Percentiles rank a stretch among this genome's conserved stretches.
phyloP scores from a whole-genome alignment of 176 grass and related monocot genomes.

The Poa annua region DNA sequence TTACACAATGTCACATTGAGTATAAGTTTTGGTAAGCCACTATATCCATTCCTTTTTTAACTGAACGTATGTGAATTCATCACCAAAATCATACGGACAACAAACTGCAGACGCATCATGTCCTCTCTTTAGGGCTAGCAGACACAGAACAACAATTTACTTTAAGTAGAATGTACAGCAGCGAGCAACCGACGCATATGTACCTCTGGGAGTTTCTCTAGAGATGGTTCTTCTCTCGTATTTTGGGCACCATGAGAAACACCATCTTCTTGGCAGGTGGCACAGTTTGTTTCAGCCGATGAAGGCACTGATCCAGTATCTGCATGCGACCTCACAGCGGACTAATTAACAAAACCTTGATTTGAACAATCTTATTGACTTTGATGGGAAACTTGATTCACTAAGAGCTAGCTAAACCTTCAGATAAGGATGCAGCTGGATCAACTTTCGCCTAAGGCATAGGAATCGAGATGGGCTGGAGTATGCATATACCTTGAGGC shows the following conservation, averaged over 20 bases:
- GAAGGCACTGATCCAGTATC: not conserved
- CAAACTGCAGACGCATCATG: not conserved
- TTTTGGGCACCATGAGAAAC: not conserved
- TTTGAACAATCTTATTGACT: not conserved
- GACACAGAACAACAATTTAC: not conserved
- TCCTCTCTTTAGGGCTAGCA: not conserved
- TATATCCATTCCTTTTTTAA: not conserved
- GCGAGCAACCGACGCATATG: not conserved
- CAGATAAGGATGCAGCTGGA: not conserved
- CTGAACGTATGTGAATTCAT: not conserved
- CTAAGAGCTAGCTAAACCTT: not conserved
- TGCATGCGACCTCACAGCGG: too few species aligned
- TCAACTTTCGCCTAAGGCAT: not conserved
- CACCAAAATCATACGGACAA: not conserved
- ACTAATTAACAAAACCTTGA: too few species aligned
- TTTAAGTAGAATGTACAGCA: not conserved
- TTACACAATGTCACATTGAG: not conserved
- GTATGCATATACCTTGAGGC: not conserved
- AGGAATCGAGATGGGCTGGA: not conserved
- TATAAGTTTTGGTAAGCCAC: not conserved
- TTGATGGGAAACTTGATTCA: not conserved
- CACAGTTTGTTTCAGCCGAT: not conserved
- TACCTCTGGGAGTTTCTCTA: not conserved
- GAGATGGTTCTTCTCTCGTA: not conserved
- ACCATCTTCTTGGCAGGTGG: not conserved